Conservation (phyloP, 202 grass and related monocot species). For the Alloteropsis angusta region DNA sequence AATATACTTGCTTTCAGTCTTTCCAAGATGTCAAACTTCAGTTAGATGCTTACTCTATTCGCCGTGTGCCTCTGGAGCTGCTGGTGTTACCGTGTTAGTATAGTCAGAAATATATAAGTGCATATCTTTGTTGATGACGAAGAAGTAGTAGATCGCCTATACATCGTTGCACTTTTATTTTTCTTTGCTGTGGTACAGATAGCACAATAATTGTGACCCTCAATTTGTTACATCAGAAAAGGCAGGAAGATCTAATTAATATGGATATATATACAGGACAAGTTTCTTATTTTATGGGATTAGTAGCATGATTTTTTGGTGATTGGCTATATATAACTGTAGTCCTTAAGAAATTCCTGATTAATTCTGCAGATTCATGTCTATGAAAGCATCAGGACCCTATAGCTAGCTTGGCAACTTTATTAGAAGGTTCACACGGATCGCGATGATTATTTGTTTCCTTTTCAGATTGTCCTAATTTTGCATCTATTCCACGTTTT, state of each 20-base stretch:
- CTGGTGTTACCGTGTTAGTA: no score
- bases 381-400: neutral
- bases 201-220: neutral
- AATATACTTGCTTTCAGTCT: no score
- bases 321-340: neutral
- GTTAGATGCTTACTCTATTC: no score
- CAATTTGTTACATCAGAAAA: neutral
- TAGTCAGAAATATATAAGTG: neutral
- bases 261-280: neutral
- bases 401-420: neutral
- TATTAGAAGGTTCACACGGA: neutral
- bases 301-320: neutral
- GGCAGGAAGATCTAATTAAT: no score
- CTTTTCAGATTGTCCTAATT: neutral
- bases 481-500: neutral
- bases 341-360: neutral
- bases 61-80: no score
- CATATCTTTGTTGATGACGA: neutral
- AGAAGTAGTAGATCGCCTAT: neutral
- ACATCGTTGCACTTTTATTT: neutral
- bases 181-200: neutral
- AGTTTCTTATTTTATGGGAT: neutral
- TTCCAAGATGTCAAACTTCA: no score
- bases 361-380: neutral
- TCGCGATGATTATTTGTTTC: neutral